A percentile compares a stretch with the other conserved stretches of the same genome.
phyloP scores from a whole-genome alignment of 1,284 basidiomycete genomes.

The Tetrapyrgos nigripes region DNA sequence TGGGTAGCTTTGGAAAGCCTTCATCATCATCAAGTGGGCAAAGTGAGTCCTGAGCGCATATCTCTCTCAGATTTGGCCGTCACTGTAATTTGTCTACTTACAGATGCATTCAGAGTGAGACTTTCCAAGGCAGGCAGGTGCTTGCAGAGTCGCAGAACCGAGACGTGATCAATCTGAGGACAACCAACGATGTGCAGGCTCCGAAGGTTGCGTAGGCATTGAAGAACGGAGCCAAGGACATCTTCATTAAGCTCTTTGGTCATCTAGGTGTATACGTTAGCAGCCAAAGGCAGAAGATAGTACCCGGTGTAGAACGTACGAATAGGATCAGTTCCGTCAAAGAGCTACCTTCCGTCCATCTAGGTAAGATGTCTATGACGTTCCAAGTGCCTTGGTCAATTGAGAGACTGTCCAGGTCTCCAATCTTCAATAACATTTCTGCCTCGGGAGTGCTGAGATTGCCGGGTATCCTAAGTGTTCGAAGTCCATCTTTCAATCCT shows the following conservation, averaged over 20 bases:
- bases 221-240: slow-evolving; percentile 54
- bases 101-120: slow-evolving; percentile 63
- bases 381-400: slow-evolving; percentile 68
- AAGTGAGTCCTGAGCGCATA: slow-evolving; percentile 44
- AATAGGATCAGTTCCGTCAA: slow-evolving; percentile 61
- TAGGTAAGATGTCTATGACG: slow-evolving; percentile 60
- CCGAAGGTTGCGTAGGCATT: slow-evolving; percentile 54
- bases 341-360: slow-evolving; percentile 55
- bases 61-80: not conserved
- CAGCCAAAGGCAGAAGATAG: not conserved
- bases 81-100: slow-evolving; percentile 33
- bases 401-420: slow-evolving; percentile 49
- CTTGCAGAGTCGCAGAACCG: slow-evolving; percentile 50
- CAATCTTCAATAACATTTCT: slow-evolving; percentile 47
- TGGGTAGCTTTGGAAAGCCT: slow-evolving; percentile 43
- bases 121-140: slow-evolving; percentile 61
- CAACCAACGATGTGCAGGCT: slow-evolving; percentile 68
- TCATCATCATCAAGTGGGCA: slow-evolving; percentile 32
- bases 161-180: slow-evolving; percentile 55
- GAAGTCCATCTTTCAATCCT: slow-evolving; percentile 49
- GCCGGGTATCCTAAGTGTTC: slow-evolving; percentile 54
- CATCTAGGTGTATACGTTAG: slow-evolving; percentile 46
- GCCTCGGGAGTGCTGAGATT: slow-evolving; percentile 56
- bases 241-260: slow-evolving; percentile 57
- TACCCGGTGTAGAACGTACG: slow-evolving; percentile 46